Evolutionary conservation across 768 basidiomycete species (phyloP).

Genomic region (Boletus coccyginus): DNA sequence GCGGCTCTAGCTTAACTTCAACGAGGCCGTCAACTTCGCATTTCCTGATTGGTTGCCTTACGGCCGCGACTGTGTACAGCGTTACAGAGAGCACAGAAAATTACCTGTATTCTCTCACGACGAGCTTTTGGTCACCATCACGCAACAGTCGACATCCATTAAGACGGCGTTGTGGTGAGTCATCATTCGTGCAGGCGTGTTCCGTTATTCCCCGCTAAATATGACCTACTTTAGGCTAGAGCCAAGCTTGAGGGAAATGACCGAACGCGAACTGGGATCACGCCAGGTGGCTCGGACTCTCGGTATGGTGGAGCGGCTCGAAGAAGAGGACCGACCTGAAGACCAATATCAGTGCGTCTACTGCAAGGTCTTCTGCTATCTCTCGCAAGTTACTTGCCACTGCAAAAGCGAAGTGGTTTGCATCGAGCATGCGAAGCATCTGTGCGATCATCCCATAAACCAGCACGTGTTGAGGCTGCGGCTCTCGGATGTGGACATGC

Average conservation of each 20-base stretch:
- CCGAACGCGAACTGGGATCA: constrained; percentile 70
- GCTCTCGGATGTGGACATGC: constrained; percentile 75
- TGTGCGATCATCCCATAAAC: constrained; percentile 64
- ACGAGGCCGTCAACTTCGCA: constrained; percentile 98
- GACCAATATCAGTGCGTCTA: constrained; percentile 93
- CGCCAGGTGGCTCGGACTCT: constrained; percentile 60
- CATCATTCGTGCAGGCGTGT: constrained; percentile 8
- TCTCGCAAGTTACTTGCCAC: constrained; percentile 84
- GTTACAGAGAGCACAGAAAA: constrained; percentile 89
- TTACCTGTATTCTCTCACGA: constrained; percentile 98
- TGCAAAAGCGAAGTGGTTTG: constrained; percentile 82
- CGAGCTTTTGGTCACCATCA: constrained; percentile 95
- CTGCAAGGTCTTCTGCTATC: constrained; percentile 94
- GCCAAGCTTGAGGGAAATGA: constrained; percentile 85
- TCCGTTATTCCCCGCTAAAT: constrained; percentile 20
- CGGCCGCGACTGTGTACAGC: constrained; percentile 83
- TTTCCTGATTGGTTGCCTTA: constrained; percentile 91
- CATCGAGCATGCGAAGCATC: constrained; percentile 74
- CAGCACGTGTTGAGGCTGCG: constrained; percentile 72
- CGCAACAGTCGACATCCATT: constrained; percentile 89
- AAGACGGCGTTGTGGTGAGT: constrained; percentile 90
- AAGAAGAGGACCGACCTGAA: constrained; percentile 80
- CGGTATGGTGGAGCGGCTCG: constrained; percentile 65
- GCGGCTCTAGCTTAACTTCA: constrained; percentile 82
- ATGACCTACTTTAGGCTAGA: constrained; percentile 58